These are phyloP conservation scores for Talaromyces piceae DNA, from an alignment of 2,329 filamentous ascomycete species.

Conservation along the genomic window DNA sequence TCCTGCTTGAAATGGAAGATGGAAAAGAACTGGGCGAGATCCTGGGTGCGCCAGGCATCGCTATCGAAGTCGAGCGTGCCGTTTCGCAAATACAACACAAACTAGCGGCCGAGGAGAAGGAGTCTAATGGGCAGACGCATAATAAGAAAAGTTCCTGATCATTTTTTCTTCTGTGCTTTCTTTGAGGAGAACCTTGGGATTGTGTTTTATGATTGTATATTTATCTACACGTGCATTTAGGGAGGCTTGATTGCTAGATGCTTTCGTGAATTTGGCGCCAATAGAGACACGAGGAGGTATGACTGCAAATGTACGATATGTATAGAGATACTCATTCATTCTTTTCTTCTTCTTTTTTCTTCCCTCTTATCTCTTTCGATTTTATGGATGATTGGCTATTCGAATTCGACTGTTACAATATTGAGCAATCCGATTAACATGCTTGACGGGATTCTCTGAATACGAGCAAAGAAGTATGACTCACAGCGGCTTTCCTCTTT, in stretches of 20 bases:
- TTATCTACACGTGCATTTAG: neutral
- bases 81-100: constrained; percentile 60
- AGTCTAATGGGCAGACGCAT: neutral
- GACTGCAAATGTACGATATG: neutral
- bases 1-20: constrained; percentile 40
- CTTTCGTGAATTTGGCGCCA: neutral
- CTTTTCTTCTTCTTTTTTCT: neutral
- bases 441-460: neutral
- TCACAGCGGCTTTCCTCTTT: neutral
- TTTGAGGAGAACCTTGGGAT: neutral
- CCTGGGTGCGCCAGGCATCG: constrained; percentile 61
- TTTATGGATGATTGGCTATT: no score
- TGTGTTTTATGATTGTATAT: neutral
- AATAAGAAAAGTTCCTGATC: neutral
- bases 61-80: constrained; percentile 65
- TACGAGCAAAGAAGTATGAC: neutral
- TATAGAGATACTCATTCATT: neutral
- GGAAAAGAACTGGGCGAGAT: constrained; percentile 53
- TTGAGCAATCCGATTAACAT: no score
- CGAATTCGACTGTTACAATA: no score
- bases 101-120: constrained; percentile 18
- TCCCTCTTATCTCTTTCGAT: neutral
- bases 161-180: neutral
- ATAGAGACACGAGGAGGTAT: no score
- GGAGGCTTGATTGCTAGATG: neutral